These are phyloP conservation scores for Gnomoniopsis smithogilvyi DNA, from an alignment of 2,329 filamentous ascomycete species.

Conservation along the genomic window DNA sequence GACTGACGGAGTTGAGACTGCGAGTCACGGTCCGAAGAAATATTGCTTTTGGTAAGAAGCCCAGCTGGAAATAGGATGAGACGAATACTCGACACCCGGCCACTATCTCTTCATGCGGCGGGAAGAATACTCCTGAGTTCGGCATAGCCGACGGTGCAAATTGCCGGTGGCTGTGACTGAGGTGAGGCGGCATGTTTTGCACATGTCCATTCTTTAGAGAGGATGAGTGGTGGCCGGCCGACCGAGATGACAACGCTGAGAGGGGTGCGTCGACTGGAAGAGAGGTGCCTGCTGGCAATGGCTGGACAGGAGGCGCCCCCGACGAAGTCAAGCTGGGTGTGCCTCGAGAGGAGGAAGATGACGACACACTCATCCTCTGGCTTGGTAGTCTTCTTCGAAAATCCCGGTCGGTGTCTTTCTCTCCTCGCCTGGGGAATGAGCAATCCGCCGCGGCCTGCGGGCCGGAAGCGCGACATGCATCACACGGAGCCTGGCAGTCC, in stretches of 20 bases:
- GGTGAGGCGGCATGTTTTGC: background rate
- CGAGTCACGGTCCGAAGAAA: constrained; percentile 27
- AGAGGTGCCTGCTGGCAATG: constrained; percentile 4
- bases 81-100: constrained; percentile 27
- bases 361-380: constrained; percentile 15
- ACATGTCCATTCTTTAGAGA: constrained; percentile 2
- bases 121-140: constrained; percentile 8
- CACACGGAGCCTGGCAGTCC: constrained; percentile 15
- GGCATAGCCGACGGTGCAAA: background rate
- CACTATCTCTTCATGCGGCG: constrained; percentile 26
- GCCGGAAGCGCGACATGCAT: constrained; percentile 16
- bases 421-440: constrained; percentile 14
- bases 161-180: constrained; percentile 6
- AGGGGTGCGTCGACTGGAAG: constrained; percentile 13
- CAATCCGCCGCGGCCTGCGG: constrained; percentile 13
- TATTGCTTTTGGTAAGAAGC: constrained; percentile 30
- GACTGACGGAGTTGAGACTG: constrained; percentile 21
- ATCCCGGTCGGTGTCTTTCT: constrained; percentile 17
- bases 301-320: constrained; percentile 7
- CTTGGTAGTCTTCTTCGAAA: constrained; percentile 13
- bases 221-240: background rate
- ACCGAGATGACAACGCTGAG: background rate
- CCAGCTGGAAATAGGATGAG: constrained; percentile 30
- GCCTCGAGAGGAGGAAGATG: constrained; percentile 6
- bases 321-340: constrained; percentile 3